These are phyloP conservation scores for Limnanthes douglasii DNA, from an alignment of 345 rosid species.

Conservation along the genomic window DNA sequence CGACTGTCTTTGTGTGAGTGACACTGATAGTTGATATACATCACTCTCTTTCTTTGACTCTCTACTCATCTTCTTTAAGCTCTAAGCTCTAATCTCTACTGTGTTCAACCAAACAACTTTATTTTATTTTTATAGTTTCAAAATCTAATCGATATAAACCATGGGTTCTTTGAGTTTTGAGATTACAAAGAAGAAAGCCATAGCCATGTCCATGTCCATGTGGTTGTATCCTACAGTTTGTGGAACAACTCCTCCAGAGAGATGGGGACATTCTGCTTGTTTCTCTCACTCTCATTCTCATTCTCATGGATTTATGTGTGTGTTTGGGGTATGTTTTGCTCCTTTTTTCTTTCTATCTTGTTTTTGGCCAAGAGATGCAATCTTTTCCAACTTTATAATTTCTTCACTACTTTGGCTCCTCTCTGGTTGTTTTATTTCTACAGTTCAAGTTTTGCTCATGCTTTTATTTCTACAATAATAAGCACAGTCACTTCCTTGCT, in stretches of 20 bases:
- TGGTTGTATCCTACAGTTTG: slow-evolving; percentile 48
- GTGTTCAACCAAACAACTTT: slow-evolving; percentile 14
- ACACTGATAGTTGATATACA: slow-evolving; percentile 53
- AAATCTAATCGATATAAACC: background rate
- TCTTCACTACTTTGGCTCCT: background rate
- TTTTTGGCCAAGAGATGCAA: background rate
- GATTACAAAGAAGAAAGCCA: slow-evolving; percentile 32
- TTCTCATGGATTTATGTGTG: slow-evolving; percentile 38
- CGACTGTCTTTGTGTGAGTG: no score
- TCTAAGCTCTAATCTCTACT: slow-evolving; percentile 9
- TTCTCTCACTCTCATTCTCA: no score
- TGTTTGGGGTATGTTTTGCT: slow-evolving; percentile 43
- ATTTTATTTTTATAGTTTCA: slow-evolving; percentile 1
- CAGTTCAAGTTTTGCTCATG: background rate
- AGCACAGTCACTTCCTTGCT: background rate
- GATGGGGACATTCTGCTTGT: slow-evolving; percentile 85
- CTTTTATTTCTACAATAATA: background rate
- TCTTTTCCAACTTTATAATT: background rate
- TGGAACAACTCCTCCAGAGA: slow-evolving; percentile 51
- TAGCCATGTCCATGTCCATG: no score
- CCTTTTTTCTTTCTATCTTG: background rate
- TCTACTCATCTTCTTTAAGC: slow-evolving; percentile 3
- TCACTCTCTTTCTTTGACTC: slow-evolving; percentile 35
- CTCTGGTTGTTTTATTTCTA: background rate
- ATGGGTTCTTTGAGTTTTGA: slow-evolving; percentile 37